Conservation (phyloP, 139 green algal species). For the Ostreobium quekettii region DNA sequence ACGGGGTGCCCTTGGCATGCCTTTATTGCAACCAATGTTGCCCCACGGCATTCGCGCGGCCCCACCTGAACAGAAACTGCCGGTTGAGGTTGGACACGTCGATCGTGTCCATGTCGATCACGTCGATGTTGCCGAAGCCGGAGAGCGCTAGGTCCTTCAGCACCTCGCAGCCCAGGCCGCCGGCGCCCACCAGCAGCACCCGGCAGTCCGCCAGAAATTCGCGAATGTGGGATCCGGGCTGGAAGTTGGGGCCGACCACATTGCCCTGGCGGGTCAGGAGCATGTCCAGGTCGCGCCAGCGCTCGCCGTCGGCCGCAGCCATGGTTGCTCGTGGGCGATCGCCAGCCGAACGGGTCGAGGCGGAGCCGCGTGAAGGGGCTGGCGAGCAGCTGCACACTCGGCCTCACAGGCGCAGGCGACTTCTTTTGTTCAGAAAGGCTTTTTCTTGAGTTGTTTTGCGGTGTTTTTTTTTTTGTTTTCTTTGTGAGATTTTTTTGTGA, state of each 20-base stretch:
- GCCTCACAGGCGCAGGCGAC: no score
- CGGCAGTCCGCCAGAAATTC: conserved; percentile 51
- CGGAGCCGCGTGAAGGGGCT: no score
- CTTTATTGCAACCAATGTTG: no score
- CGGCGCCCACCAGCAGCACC: conserved; percentile 87
- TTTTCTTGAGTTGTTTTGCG: no score
- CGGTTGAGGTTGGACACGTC: conserved; percentile 98
- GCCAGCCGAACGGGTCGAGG: no score
- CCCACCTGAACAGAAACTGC: conserved; percentile 95
- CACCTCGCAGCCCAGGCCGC: conserved; percentile 96
- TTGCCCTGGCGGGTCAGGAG: conserved; percentile 66
- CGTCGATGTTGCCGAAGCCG: conserved; percentile 94
- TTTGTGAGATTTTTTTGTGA: no score
- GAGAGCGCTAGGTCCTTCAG: conserved; percentile 95
- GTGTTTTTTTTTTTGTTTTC: no score
- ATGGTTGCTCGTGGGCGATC: no score
- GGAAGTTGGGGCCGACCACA: conserved; percentile 78
- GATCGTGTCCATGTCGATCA: conserved; percentile 99
- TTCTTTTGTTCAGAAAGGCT: no score
- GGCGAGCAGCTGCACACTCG: no score
- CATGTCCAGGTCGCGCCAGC: conserved; percentile 67
- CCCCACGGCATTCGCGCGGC: no score
- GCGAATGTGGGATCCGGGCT: conserved; percentile 53
- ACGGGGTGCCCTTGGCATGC: no score
- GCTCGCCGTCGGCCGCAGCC: conserved; percentile 23